Percentiles rank a stretch among this genome's conserved stretches.
phyloP scores from a whole-genome alignment of 2,329 filamentous ascomycete genomes.

The Beauveria sp. region DNA sequence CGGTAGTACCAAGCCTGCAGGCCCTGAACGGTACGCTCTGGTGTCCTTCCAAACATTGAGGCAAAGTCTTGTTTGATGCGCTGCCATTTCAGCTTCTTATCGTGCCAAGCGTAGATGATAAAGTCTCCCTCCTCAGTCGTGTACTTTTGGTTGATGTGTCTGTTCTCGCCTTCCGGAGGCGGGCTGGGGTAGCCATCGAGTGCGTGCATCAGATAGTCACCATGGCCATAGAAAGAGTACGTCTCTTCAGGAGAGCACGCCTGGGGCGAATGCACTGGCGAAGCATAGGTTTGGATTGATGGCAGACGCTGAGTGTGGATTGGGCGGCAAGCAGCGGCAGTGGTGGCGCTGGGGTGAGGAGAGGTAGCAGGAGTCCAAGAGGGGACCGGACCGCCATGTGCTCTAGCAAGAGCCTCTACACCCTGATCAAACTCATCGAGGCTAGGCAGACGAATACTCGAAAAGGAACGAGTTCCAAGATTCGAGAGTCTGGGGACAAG shows the following conservation, averaged over 20 bases:
- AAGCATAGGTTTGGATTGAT: conserved; percentile 16
- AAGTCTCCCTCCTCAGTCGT: conserved; percentile 36
- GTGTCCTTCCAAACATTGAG: conserved; percentile 29
- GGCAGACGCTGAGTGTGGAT: conserved; percentile 20
- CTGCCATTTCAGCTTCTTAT: conserved; percentile 36
- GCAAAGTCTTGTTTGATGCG: conserved; percentile 33
- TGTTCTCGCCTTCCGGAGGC: conserved; percentile 28
- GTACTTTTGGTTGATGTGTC: conserved; percentile 38
- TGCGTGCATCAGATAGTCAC: conserved; percentile 19
- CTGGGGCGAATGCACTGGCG: neutral
- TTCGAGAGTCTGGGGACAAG: conserved; percentile 19
- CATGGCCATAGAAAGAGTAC: conserved; percentile 18
- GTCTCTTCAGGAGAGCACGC: conserved; percentile 14
- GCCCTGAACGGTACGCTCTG: conserved; percentile 32
- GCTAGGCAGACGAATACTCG: conserved; percentile 25
- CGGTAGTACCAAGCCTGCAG: conserved; percentile 38
- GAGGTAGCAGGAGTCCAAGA: conserved; percentile 22
- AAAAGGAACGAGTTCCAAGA: conserved; percentile 14
- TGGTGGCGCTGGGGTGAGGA: conserved; percentile 17
- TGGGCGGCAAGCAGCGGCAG: conserved; percentile 17
- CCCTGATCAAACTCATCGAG: conserved; percentile 31
- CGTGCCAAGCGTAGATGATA: conserved; percentile 37
- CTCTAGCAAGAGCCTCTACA: conserved; percentile 28
- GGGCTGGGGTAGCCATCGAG: conserved; percentile 28
- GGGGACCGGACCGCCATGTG: conserved; percentile 21